Evolutionary conservation across 2,329 filamentous ascomycete genomes (phyloP), one percentile per base, ranked within the genome.

Genomic region (Botrytis byssoidea): DNA sequence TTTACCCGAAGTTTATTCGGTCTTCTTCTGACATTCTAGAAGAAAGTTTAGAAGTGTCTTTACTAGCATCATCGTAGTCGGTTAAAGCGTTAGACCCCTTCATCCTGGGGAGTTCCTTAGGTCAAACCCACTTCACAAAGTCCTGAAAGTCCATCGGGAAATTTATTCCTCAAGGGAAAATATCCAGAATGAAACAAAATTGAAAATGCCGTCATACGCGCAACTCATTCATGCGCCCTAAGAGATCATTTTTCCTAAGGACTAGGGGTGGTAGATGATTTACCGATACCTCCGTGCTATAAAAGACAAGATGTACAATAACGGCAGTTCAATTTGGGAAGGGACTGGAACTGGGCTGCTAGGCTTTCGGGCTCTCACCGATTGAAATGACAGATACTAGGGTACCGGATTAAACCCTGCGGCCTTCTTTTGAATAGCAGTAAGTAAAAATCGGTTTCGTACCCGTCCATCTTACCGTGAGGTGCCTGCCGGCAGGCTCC

Each of bases 121-220:
- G 37, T 40, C 18, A 42, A 64, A 29, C 25, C 66, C 66, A 72
- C 61, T 44, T 71, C 64, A 74, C 40, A 40, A n/a, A 4, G 20
- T 40, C 40, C 32, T 25, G 32, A 40, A 61, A 5, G 20, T 61
- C 35, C 25, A 25, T 42, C 59, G 35, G 59, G 37, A 48, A 35
- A 35, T 66, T 66, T 32, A 25, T 68, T 57, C 32, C 35, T 57
- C 35, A 42, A 68, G 48, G 66, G 35, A 57, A 40, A 51, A 37
- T 32, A 29, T n/a, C 32, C 44, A 32, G 22, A 71, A 22, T 37
- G 66, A 75, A 72, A 46, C 72, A 42, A 67, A 74, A 37, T 75
- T 74, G 73, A 22, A 55, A 64, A 68, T 76, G 74, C 70, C 73
- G 76, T 78, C 77, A 77, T 77, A 78, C 74, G 73, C 73, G 76